Conservation (phyloP, 495 filamentous ascomycete genomes). For the Ramalina intermedia region DNA sequence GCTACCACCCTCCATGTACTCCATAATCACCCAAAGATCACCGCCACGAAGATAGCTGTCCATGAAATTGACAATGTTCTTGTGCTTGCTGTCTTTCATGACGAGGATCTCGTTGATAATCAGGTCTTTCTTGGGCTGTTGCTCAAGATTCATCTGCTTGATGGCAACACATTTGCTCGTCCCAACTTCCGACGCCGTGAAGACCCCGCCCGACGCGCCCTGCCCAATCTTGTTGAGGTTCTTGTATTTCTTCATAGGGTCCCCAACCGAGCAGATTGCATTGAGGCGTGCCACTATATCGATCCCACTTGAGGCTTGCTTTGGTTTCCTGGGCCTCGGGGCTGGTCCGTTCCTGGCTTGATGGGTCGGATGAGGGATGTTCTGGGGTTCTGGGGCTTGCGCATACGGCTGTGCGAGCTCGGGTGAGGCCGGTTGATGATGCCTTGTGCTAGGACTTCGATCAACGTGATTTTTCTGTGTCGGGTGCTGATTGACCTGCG, state of each 20-base stretch:
- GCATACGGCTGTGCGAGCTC: background rate
- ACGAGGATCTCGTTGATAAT: constrained; percentile 99
- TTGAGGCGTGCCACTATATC: constrained; percentile 75
- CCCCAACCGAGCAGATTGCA: constrained; percentile 75
- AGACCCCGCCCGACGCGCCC: constrained; percentile 92
- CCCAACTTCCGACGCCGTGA: constrained; percentile 72
- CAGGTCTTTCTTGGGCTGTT: constrained; percentile 96
- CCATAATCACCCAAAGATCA: constrained; percentile 98
- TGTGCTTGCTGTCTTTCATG: constrained; percentile 97
- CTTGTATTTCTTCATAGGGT: constrained; percentile 76
- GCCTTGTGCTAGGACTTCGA: constrained; percentile 55
- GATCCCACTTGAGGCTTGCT: constrained; percentile 42
- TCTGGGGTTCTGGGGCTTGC: constrained; percentile 24
- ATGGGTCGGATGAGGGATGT: constrained; percentile 34
- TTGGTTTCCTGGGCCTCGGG: constrained; percentile 55
- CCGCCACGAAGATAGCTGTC: constrained; percentile 82
- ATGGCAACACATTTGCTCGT: constrained; percentile 86
- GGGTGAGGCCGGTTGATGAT: constrained; percentile 17
- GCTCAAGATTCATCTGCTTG: constrained; percentile 98
- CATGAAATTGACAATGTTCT: constrained; percentile 98
- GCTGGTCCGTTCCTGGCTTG: constrained; percentile 33
- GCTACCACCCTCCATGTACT: constrained; percentile 98
- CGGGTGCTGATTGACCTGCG: constrained; percentile 61
- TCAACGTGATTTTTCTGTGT: constrained; percentile 39
- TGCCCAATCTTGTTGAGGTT: constrained; percentile 92